Conservation (phyloP, 371 early-diverging fungal species). For the Actinomucor elegans region DNA sequence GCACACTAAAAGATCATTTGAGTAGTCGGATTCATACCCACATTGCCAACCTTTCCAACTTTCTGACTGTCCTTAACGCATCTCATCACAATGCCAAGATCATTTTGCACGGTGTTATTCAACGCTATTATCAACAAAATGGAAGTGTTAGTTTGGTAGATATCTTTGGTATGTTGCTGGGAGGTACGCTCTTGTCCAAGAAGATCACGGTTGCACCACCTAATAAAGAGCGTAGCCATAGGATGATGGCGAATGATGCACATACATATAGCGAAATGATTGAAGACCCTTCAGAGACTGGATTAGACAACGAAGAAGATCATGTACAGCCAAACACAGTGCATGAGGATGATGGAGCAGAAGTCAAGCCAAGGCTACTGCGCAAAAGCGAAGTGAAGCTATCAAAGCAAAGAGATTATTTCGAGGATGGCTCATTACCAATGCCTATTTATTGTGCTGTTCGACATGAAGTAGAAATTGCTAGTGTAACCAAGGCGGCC, state of each 20-base stretch:
- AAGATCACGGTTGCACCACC: conserved; percentile 11
- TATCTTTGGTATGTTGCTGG: conserved; percentile 67
- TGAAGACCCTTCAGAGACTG: conserved; percentile 3
- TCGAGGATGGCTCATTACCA: conserved; percentile 65
- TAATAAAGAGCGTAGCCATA: conserved; percentile 38
- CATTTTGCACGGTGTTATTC: conserved; percentile 49
- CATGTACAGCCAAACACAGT: conserved; percentile 10
- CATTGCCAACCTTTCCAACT: conserved; percentile 44
- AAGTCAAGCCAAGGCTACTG: conserved; percentile 21
- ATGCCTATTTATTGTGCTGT: conserved; percentile 80
- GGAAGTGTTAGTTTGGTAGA: conserved; percentile 62
- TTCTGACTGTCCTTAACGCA: conserved; percentile 34
- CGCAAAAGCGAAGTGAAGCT: conserved; percentile 31
- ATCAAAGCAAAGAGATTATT: conserved; percentile 39
- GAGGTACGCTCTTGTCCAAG: conserved; percentile 54
- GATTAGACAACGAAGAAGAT: not conserved
- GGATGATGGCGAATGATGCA: conserved; percentile 50
- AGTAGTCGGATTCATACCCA: conserved; percentile 39
- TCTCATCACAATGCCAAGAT: conserved; percentile 44
- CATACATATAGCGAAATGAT: conserved; percentile 61
- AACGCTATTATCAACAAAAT: conserved; percentile 53
- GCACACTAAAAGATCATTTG: conserved; percentile 30
- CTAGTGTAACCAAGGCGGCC: conserved; percentile 2
- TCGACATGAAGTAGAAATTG: conserved; percentile 50
- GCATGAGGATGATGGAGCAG: conserved; percentile 20